Evolutionary conservation across 2,329 filamentous ascomycete species (phyloP), one percentile per base, ranked within the genome.

Genomic region (Penicillium sp.): DNA sequence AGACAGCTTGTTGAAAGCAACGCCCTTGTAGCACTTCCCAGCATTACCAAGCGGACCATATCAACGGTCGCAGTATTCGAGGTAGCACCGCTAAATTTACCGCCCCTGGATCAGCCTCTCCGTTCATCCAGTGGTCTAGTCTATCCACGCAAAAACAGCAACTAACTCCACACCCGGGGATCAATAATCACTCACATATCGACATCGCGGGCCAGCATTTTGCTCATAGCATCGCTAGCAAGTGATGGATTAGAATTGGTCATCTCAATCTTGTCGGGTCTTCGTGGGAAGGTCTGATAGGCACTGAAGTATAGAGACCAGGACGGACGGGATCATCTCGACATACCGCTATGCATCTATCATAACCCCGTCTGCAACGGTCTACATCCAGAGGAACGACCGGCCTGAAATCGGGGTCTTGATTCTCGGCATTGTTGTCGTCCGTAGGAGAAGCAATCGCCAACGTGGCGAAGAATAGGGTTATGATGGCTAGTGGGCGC

Each of bases 391-490:
- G 27, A 9, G 26, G 27, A 28, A 45, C 11, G 7, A 43, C 28
- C 5, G 40, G 40, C 8, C 33, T 29, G 6, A 40, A n/a, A 25
- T 26, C 8, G 13, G 11, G 29, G 9, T 18, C 28, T 12, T 37
- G 28, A 24, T 6, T 1, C 4, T 37, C 25, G 7, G 9, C 5
- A 11, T n/a, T 39, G 2, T 5, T 39, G 1, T 40, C 48, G 3
- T 50, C 45, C 5, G 27, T 18, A 5, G 49, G 49, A 11, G 47
- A 28, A 6, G 49, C 49, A 8, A 54, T 41, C 8, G 45, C 42
- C 36, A 52, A n/a, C 3, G 36, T 24, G 42, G 52, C 41, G n/a
- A 53, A 33, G 34, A 48, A 11, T 7, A 52, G n/a, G 8, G 43
- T 18, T 4, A 52, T 4, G 7, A 48, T 11, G 7, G 46, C 13